A percentile compares a stretch with the other conserved stretches of the same genome.
Evolutionary conservation across 345 rosid species (phyloP).

Genomic region (Corchorus olitorius): DNA sequence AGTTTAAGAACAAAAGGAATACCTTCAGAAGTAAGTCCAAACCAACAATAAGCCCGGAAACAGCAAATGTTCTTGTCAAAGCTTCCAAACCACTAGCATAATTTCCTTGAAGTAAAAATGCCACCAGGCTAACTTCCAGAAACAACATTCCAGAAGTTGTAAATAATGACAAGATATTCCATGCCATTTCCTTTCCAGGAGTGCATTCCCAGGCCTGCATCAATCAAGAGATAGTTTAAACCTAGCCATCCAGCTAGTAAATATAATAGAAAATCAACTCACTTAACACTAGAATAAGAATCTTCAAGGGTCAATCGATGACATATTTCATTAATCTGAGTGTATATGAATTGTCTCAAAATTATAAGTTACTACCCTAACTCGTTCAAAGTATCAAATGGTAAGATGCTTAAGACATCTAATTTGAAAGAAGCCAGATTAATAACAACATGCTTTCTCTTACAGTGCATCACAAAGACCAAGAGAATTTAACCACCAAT

Average conservation of each 20-base stretch:
- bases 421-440: not conserved
- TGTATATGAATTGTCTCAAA: not conserved
- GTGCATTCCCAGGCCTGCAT: constrained; percentile 84
- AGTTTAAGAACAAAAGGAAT: constrained; percentile 15
- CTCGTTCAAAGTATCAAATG: not conserved
- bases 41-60: constrained; percentile 73
- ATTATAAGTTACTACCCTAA: not conserved
- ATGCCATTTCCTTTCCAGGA: constrained; percentile 70
- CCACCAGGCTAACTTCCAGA: constrained; percentile 93
- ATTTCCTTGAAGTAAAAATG: constrained; percentile 89
- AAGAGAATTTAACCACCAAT: not conserved
- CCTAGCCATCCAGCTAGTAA: not conserved
- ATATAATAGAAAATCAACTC: not conserved
- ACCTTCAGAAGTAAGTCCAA: constrained; percentile 92
- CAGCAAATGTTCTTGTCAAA: constrained; percentile 69
- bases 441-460: not conserved
- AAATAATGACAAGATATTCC: constrained; percentile 79
- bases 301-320: not conserved
- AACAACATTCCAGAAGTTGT: constrained; percentile 93
- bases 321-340: not conserved
- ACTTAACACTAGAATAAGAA: not conserved
- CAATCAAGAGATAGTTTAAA: constrained; percentile 9
- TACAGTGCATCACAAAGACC: no score
- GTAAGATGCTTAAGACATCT: not conserved
- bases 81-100: constrained; percentile 77